A percentile compares a stretch with the other conserved stretches of the same genome.
These are phyloP conservation scores for Artemisia annua DNA, from an alignment of 129 eudicot species.

Conservation along the genomic window DNA sequence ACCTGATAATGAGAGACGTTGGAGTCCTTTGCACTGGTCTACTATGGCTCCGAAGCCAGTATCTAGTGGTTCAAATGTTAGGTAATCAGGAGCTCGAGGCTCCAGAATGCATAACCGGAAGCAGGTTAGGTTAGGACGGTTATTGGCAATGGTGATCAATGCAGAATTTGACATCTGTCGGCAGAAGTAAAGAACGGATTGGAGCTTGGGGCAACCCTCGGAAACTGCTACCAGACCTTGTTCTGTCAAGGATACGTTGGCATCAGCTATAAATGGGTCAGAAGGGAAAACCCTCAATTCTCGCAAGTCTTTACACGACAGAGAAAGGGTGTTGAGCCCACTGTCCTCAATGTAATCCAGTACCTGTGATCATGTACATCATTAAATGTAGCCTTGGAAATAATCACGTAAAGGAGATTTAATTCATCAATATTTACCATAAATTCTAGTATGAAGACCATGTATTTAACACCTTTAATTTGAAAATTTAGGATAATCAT, in stretches of 20 bases:
- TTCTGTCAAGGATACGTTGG: conserved; percentile 78
- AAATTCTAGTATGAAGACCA: background rate
- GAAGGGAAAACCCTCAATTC: conserved; percentile 93
- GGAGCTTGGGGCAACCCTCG: conserved; percentile 76
- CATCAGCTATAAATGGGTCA: conserved; percentile 72
- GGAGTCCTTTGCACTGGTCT: conserved; percentile 61
- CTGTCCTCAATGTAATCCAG: conserved; percentile 87
- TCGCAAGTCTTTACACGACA: conserved; percentile 67
- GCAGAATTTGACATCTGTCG: conserved; percentile 92
- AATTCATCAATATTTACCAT: background rate
- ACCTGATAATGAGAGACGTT: conserved; percentile 80
- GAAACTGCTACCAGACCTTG: conserved; percentile 85
- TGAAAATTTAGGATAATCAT: background rate
- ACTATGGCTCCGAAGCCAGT: conserved; percentile 90
- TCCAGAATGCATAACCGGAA: conserved; percentile 89
- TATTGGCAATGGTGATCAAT: conserved; percentile 61
- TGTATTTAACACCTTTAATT: background rate
- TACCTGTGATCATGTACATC: conserved; percentile 48
- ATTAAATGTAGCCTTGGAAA: background rate
- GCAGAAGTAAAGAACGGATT: conserved; percentile 83
- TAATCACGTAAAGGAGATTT: background rate
- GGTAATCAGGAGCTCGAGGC: conserved; percentile 79
- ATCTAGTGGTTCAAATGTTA: conserved; percentile 75
- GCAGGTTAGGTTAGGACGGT: conserved; percentile 72
- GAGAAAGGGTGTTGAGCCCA: conserved; percentile 69